Evolutionary conservation across 176 grass and related monocot species (phyloP), one percentile per base, ranked within the genome.

Genomic region (Pontederia paniculata): DNA sequence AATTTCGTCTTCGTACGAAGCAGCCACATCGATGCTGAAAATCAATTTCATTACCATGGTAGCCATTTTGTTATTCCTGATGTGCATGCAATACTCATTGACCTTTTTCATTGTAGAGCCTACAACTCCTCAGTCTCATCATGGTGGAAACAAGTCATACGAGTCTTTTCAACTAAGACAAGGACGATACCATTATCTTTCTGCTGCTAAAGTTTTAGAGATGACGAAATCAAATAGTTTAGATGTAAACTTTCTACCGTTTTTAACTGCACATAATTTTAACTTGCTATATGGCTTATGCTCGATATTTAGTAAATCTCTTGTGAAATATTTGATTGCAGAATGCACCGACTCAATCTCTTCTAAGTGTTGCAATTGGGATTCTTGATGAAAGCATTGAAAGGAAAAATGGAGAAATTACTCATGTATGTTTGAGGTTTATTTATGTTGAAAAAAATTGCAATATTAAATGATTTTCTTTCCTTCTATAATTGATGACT

Each of bases 331-430:
- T 25, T 12, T 42, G 52, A 11, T 22, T 65, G 62, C 62, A 99
- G 94, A 99, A 88, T 73, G 87, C 80, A 14, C 81, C 94, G 37
- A 99, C 94, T 59, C 94, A 88, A 21, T 93, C 87, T 54, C 94
- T 99, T 70, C 81, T 99, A 52, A 93, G 87, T 70, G 83, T 85
- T 55, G 71, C 88, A 47, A 99, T 93, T 37, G 87, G 87, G 47
- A 93, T 99, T 85, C 78, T 99, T 23, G 87, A 99, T 66, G 94
- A 99, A 74, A 99, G 83, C 54, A 93, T 99, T 77, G 87, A 93
- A 59, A 88, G 78, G 69, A 98, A 91, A 77, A 88, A 83, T 88
- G 94, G 83, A 82, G 94, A 98, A 80, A 98, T 85, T 73, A 83
- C 87, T 55, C 94, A 98, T 73, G 94, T 98, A 88, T 64, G 83